Base-by-base conservation (phyloP, 257 asterid genomes). In the Salvia rosmarinus region DNA sequence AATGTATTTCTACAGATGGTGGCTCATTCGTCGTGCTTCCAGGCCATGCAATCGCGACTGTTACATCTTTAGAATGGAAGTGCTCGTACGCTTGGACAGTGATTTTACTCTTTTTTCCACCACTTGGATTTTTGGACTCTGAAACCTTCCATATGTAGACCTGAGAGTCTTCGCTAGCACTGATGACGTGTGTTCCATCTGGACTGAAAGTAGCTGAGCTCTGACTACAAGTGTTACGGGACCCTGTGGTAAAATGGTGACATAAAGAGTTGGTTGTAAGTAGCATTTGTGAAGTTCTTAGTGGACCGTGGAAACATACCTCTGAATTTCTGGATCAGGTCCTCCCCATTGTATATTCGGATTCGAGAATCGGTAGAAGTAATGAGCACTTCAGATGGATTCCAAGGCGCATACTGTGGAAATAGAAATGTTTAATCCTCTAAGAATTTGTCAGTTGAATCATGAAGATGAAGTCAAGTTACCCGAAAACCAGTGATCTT, bases 401-500 rank as follows among this genome's bases (percentile, higher is more conserved):
- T 87, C 78, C 79, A 76, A 19, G 95, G 96, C 43, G 95, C 70
- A 75, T 78, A 95, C 97, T 94, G 87, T n/a, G 52, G 60, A 62
- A 4, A 65, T 23, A 74, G 23, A 30, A 47, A 40, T 51, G 10
- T 54, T 40, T 40, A 64, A 55, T 19, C 23, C 59, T 12, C 21
- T 44, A 39, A 23, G 20, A n/a, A 37, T 57, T 42, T 32, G 58
- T 61, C 34, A 21, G 55, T 10, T 62, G 71, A 14, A 59, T 10
- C 70, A 49, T 54, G 66, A 67, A 73, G 47, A 49, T 54, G 66
- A 67, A 73, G 47, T 5, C 52, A 28, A 12, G 19, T 51, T 52
- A 91, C 99, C 99, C 91, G 94, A 64, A 90, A 85, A 62, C 98
- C 96, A 19, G 96, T 93, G 68, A 89, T 77, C 78, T 93, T 91